phyloP scores from a whole-genome alignment of 345 rosid species.

The Eucalyptus grandis region DNA sequence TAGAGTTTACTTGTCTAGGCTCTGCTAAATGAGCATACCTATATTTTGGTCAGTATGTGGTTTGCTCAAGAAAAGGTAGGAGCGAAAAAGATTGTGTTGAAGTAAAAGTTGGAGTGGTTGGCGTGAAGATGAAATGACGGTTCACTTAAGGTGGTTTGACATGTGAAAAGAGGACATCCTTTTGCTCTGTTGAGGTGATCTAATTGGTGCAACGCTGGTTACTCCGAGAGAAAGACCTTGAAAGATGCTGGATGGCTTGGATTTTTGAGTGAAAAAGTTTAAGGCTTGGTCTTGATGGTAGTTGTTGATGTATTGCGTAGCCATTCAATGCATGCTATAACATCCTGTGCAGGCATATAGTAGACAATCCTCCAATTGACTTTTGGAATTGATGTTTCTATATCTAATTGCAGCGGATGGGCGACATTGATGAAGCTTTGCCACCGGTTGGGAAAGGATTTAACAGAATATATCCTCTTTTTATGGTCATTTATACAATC shows the following conservation, averaged over 20 bases:
- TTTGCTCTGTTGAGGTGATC: background rate
- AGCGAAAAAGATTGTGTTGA: background rate
- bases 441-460: slow-evolving; percentile 77
- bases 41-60: background rate
- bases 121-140: background rate
- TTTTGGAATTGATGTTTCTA: background rate
- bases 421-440: slow-evolving; percentile 75
- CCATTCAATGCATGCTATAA: background rate
- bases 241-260: background rate
- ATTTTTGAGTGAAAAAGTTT: background rate
- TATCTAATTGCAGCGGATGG: slow-evolving; percentile 74
- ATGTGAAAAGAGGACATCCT: background rate
- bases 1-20: background rate
- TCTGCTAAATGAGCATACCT: background rate
- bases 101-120: background rate
- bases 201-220: background rate
- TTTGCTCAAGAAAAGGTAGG: background rate
- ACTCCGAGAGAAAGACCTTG: background rate
- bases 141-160: background rate
- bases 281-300: background rate
- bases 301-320: background rate
- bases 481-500: slow-evolving; percentile 90
- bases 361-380: background rate
- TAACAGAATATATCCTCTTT: slow-evolving; percentile 91
- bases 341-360: background rate